Evolutionary conservation across 78 protist genomes (phyloP).

Genomic region (Tieghemostelium lacteum): DNA sequence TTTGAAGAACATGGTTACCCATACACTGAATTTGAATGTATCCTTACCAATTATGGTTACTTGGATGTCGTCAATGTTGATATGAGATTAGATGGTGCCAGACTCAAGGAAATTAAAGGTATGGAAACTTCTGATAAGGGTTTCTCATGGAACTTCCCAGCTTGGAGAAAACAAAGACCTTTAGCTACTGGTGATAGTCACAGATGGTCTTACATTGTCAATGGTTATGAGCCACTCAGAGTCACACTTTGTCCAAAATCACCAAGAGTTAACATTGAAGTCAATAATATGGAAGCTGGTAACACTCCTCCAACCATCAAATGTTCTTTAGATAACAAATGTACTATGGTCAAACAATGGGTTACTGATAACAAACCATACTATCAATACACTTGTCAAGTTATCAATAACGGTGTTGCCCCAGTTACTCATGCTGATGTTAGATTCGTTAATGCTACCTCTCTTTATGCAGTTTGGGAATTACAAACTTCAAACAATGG

Average conservation of each 20-base stretch:
- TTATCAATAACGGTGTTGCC: conserved; percentile 17
- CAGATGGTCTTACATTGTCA: conserved; percentile 30
- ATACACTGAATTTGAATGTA: not conserved
- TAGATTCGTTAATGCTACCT: not conserved
- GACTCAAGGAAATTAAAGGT: conserved; percentile 12
- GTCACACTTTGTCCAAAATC: not conserved
- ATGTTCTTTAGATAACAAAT: conserved; percentile 19
- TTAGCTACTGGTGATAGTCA: not conserved
- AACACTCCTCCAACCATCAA: not conserved
- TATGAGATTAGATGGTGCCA: conserved; percentile 11
- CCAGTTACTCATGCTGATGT: conserved; percentile 22
- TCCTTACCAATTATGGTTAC: not conserved
- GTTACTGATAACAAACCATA: not conserved
- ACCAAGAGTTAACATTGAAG: too few relatives aligned
- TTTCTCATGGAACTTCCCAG: not conserved
- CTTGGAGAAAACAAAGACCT: conserved; percentile 15
- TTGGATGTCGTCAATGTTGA: not conserved
- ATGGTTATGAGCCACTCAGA: conserved; percentile 14
- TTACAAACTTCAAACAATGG: conserved; percentile 24
- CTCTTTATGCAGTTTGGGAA: conserved; percentile 14
- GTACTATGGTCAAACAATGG: not conserved
- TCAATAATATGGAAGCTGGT: not conserved
- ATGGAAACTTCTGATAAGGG: conserved; percentile 11
- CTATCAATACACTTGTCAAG: conserved; percentile 18
- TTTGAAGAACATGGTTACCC: not conserved